Percentiles rank a stretch among this genome's conserved stretches.
phyloP scores from a whole-genome alignment of 345 rosid species.

The Gynandropsis gynandra region DNA sequence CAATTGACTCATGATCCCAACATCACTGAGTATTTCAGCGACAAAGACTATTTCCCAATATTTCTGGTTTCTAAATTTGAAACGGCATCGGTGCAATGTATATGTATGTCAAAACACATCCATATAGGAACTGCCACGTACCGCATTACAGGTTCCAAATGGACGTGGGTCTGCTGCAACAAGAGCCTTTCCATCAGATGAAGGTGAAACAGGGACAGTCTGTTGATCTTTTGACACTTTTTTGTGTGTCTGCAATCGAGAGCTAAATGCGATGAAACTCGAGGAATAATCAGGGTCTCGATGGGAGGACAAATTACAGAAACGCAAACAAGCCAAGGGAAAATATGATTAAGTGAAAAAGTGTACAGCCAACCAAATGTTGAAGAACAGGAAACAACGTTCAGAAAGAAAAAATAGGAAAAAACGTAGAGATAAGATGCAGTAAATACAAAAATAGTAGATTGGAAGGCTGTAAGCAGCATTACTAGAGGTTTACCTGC shows the following conservation, averaged over 20 bases:
- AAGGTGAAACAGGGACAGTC: slow-evolving; percentile 21
- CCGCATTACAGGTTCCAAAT: slow-evolving; percentile 64
- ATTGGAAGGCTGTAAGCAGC: neutral
- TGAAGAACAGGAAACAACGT: neutral
- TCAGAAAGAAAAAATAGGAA: neutral
- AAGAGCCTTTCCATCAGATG: slow-evolving; percentile 35
- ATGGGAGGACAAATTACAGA: neutral
- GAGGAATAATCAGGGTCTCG: slow-evolving; percentile 9
- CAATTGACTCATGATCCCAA: neutral
- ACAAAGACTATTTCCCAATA: neutral
- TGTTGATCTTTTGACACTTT: slow-evolving; percentile 39
- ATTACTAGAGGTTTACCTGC: slow-evolving; percentile 50
- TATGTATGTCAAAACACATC: neutral
- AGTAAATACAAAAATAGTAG: neutral
- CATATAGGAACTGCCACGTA: slow-evolving; percentile 32
- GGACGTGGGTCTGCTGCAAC: slow-evolving; percentile 53
- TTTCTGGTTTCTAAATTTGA: neutral
- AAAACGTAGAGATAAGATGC: too few species aligned
- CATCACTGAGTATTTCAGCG: neutral
- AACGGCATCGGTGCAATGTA: too few species aligned
- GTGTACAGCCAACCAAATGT: neutral
- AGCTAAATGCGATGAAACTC: neutral
- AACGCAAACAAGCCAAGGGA: slow-evolving; percentile 1
- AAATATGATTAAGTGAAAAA: slow-evolving; percentile 1
- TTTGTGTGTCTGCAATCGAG: slow-evolving; percentile 66